Percentiles rank a stretch among this genome's conserved stretches.
These are phyloP conservation scores for Fraxinus floribunda DNA, from an alignment of 305 asterid species.

Conservation along the genomic window DNA sequence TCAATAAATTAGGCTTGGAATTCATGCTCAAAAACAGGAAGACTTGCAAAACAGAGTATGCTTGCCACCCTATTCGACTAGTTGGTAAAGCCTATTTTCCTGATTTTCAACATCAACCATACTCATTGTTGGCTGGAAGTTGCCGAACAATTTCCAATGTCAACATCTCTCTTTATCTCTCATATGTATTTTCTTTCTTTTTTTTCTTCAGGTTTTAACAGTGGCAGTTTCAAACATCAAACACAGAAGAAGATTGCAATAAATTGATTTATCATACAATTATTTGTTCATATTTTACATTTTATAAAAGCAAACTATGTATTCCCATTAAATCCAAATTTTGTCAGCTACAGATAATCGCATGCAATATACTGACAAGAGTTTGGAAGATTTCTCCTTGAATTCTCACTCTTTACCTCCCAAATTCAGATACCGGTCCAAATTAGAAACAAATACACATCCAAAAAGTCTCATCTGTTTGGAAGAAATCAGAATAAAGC, in stretches of 20 bases:
- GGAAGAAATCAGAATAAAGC: background rate
- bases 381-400: background rate
- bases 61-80: background rate
- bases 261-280: background rate
- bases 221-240: background rate
- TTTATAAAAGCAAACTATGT: background rate
- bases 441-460: background rate
- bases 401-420: background rate
- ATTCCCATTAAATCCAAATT: background rate
- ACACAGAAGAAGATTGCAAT: background rate
- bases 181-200: background rate
- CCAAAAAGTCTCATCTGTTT: background rate
- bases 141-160: background rate
- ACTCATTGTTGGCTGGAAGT: background rate
- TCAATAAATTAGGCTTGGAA: background rate
- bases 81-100: background rate
- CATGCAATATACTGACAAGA: background rate
- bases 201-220: background rate
- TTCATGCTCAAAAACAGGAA: background rate
- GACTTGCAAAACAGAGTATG: background rate
- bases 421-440: background rate
- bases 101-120: background rate
- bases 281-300: conserved; percentile 1
- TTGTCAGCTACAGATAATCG: background rate
- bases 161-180: background rate